Evolutionary conservation across 1,284 basidiomycete genomes (phyloP).

Genomic region (Heterobasidion parviporum): DNA sequence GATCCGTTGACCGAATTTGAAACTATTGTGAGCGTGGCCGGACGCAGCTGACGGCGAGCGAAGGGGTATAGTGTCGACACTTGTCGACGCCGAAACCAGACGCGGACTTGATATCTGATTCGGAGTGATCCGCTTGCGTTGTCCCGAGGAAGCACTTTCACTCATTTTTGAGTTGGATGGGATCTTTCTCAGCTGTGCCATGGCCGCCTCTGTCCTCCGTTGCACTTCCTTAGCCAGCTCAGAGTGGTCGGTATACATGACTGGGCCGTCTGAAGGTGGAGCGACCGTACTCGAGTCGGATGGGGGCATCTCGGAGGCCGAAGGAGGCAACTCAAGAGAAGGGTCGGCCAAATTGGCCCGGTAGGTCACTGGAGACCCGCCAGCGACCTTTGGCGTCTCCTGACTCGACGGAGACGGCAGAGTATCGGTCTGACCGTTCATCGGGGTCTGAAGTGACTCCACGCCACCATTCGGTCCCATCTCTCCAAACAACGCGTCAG

Average conservation of each 20-base stretch:
- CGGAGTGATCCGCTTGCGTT: constrained; percentile 50
- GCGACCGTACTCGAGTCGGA: not conserved
- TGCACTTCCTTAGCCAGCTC: constrained; percentile 62
- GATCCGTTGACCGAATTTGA: constrained; percentile 42
- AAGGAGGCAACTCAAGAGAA: not conserved
- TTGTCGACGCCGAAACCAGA: constrained; percentile 66
- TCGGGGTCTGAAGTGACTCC: constrained; percentile 5
- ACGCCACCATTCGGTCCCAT: constrained; percentile 30
- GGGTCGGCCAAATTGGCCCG: not conserved
- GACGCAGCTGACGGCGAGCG: constrained; percentile 29
- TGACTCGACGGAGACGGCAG: not conserved
- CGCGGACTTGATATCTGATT: constrained; percentile 69
- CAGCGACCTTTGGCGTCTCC: not conserved
- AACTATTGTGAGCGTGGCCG: constrained; percentile 12
- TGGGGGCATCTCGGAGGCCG: not conserved
- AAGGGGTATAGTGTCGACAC: constrained; percentile 66
- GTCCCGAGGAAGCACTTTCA: constrained; percentile 17
- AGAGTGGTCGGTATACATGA: constrained; percentile 29
- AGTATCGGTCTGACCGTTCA: not conserved
- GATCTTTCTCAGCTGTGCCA: constrained; percentile 53
- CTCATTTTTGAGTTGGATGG: constrained; percentile 43
- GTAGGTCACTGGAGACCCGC: not conserved
- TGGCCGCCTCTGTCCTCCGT: constrained; percentile 61
- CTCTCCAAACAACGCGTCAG: constrained; percentile 62
- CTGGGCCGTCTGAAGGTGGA: constrained; percentile 18